A percentile compares a stretch with the other conserved stretches of the same genome.
Evolutionary conservation across 2,329 filamentous ascomycete genomes (phyloP).

Genomic region (Sporothrix globosa): DNA sequence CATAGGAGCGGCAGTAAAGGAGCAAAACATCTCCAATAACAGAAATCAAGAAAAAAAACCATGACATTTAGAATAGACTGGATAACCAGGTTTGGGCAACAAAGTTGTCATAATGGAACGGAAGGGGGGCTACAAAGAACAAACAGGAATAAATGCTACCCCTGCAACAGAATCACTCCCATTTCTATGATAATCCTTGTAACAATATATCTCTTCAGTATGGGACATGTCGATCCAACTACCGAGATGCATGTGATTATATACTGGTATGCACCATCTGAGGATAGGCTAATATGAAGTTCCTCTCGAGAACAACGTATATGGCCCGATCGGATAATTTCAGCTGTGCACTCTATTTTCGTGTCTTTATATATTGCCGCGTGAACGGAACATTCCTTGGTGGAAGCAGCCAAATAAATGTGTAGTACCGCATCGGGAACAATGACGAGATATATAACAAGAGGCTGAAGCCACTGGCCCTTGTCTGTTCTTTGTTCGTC

Average conservation of each 20-base stretch:
- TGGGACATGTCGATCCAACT: neutral
- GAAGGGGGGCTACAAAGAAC: neutral
- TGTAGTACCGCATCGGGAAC: too few species aligned
- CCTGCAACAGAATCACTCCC: neutral
- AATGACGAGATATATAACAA: neutral
- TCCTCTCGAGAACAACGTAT: neutral
- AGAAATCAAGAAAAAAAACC: neutral
- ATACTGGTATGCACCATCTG: neutral
- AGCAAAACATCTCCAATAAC: neutral
- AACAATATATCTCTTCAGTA: too few species aligned
- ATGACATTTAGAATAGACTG: slow-evolving; percentile 2
- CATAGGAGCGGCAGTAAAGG: neutral
- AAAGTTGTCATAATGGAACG: slow-evolving; percentile 7
- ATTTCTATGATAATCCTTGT: too few species aligned
- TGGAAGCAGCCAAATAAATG: too few species aligned
- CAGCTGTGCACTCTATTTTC: neutral
- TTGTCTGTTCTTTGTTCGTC: neutral
- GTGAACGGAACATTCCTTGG: neutral
- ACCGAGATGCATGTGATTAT: neutral
- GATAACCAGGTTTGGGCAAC: neutral
- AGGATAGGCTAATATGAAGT: neutral
- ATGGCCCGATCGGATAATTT: slow-evolving; percentile 4
- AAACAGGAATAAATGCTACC: neutral
- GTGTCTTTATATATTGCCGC: neutral
- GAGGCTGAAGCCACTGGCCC: neutral